These are phyloP conservation scores for Wickerhamiella lipophila DNA, from an alignment of 805 yeast genomes.

Conservation along the genomic window DNA sequence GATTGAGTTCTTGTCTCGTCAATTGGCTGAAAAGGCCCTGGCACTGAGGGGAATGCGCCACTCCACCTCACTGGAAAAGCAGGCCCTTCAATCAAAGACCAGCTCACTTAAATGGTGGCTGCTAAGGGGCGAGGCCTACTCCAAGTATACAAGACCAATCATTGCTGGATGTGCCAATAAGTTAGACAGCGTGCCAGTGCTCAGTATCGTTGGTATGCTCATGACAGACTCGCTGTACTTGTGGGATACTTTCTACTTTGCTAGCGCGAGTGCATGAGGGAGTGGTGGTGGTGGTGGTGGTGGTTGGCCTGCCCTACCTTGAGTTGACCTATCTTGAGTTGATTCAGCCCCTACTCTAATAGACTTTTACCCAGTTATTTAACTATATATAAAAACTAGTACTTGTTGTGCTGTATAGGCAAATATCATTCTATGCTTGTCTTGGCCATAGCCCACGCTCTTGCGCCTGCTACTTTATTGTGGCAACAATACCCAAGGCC, in stretches of 20 bases:
- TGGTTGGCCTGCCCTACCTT: too few relatives aligned
- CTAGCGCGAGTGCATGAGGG: slow-evolving; percentile 16
- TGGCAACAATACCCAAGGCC: neutral
- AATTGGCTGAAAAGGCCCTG: slow-evolving; percentile 21
- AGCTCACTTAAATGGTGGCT: slow-evolving; percentile 30
- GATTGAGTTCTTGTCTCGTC: slow-evolving; percentile 26
- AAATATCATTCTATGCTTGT: too few relatives aligned
- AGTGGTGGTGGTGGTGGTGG: too few relatives aligned
- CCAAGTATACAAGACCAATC: slow-evolving; percentile 25
- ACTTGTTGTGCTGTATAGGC: too few relatives aligned
- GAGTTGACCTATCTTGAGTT: too few relatives aligned
- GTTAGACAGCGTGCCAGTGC: slow-evolving; percentile 26
- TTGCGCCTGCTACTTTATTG: too few relatives aligned
- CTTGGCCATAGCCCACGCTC: too few relatives aligned
- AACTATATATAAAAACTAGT: too few relatives aligned
- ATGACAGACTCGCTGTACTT: slow-evolving; percentile 30
- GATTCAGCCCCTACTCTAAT: too few relatives aligned
- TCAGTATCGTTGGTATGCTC: slow-evolving; percentile 26
- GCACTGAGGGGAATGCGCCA: slow-evolving; percentile 15
- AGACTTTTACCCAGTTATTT: too few relatives aligned
- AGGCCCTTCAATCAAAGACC: slow-evolving; percentile 24
- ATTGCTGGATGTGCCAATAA: slow-evolving; percentile 21
- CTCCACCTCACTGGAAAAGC: slow-evolving; percentile 26
- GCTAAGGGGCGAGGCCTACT: slow-evolving; percentile 31
- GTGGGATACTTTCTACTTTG: slow-evolving; percentile 30